Base-by-base conservation (phyloP, 768 basidiomycete genomes). In the Lepiota venenata region DNA sequence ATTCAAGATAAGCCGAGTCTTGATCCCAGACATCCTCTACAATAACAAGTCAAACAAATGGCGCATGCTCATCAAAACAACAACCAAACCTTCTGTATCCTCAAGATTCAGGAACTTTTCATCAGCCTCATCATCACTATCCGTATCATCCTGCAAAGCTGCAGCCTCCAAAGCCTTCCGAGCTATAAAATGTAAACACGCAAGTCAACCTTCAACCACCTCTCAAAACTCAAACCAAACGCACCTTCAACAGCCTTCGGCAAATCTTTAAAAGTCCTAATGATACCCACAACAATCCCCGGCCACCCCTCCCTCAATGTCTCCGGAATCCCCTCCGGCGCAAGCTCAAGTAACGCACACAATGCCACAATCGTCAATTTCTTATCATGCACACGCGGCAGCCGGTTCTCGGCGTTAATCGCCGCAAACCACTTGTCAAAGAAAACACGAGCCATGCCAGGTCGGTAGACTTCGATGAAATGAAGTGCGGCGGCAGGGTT, bases 341-440 rank as follows among this genome's bases (percentile, higher is more conserved):
- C 74, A 68, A 91, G 71, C 69, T 93, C 90, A 64, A 96, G 73
- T 55, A 94, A 70, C 42, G 84, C 83, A 58, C 85, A 89, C 53
- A 95, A 67, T 9, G 92, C 83, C 54, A 90, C 66, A 52, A 94
- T 82, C 60, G 81, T 83, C 54, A 95, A 72, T 69, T 88, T 92
- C 79, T 93, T 93, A 71, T 95, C 92, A 64, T 96, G 92, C 41
- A 96, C 91, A 16, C 92, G 82, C 11, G 91, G 89, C 35, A 93
- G 77, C 45, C 76, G 78, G 21, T 67, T 73, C 29, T 76, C 75
- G 47, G 71, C 70, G 54, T 83, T 84, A 68, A 93, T 88, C 10
- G 83, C 82, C 10, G 69, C 78, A 65, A 94, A 93, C 92, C 92
- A 95, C 58, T 74, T 79, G 64, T 91, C 83, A 64, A 95, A 93